Conservation (phyloP, 768 basidiomycete species). For the Gyrodon lividus region DNA sequence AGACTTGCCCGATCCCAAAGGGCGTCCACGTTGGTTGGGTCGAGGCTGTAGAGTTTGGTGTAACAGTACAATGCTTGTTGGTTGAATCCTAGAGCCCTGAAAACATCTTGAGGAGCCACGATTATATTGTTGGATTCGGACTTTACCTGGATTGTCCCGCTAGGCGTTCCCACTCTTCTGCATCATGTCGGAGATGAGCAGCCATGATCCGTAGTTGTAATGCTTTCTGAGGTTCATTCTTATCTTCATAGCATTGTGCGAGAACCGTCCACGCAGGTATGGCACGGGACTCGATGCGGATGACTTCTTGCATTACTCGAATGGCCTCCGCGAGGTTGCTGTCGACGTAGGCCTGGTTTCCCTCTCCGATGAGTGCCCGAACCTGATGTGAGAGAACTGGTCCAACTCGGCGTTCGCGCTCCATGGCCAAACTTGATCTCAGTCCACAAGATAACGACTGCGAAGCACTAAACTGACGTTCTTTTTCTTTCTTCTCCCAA, state of each 20-base stretch:
- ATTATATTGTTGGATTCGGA: constrained; percentile 39
- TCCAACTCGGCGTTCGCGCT: constrained; percentile 49
- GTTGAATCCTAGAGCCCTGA: constrained; percentile 61
- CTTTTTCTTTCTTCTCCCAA: constrained; percentile 52
- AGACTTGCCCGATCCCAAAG: constrained; percentile 88
- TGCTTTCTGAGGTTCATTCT: constrained; percentile 64
- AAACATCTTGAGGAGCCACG: constrained; percentile 68
- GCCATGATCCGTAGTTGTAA: constrained; percentile 87
- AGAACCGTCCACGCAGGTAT: constrained; percentile 84
- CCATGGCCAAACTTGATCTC: not conserved
- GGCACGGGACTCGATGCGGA: constrained; percentile 89
- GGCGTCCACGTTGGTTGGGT: constrained; percentile 80
- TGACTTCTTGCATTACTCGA: constrained; percentile 84
- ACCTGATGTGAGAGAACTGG: constrained; percentile 69
- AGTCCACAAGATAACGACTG: not conserved
- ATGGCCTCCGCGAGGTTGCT: constrained; percentile 66
- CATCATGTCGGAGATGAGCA: constrained; percentile 80
- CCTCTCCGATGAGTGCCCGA: constrained; percentile 74
- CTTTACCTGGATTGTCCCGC: constrained; percentile 70
- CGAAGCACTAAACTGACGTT: constrained; percentile 34
- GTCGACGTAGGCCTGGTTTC: constrained; percentile 84
- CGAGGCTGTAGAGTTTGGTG: constrained; percentile 73
- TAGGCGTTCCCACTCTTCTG: constrained; percentile 85
- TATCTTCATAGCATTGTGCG: constrained; percentile 78
- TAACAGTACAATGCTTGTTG: constrained; percentile 94